Base-by-base conservation (phyloP, 1,284 basidiomycete genomes). In the Microstroma glucosiphilum region DNA sequence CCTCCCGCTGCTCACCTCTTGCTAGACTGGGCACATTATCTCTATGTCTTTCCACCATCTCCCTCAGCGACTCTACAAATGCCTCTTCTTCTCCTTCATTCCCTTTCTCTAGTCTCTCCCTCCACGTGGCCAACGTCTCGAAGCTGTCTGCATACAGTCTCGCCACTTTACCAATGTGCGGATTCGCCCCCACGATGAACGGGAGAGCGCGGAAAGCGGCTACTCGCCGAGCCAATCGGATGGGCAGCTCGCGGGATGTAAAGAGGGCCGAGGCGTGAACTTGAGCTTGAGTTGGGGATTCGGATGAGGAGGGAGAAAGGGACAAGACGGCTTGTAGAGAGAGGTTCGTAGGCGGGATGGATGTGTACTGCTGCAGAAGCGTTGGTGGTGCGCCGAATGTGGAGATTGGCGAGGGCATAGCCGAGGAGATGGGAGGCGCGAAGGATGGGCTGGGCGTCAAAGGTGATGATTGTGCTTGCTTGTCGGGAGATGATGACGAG, bases 21-120 rank as follows among this genome's bases (percentile, higher is more conserved):
- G 91, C 90, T 82, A 94, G 85, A 13, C 88, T 88, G 0, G 91
- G 91, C 54, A 93, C 89, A 75, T 93, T 91, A 79, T 92, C 88
- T 2, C 88, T 85, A 76, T 94, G 91, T 58, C 84, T 84, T 58
- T 86, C 84, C 8, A 93, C 90, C 23, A 93, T 81, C 41, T 84
- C 82, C 55, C 87, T 85, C 17, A 94, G 82, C 62, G 86, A 83
- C 54, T 84, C 82, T 0, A 87, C 85, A 69, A 92, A 91, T 6
- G 79, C 77, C 11, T 83, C 82, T 68, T 92, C 92, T 65, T 90
- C 87, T 86, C 83, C 49, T 90, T 62, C 80, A 55, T 83, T 85
- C 55, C 79, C 84, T 59, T 91, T 86, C 2, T 83, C 82, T 11
- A 65, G 63, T 25, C 51, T 19, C n/a, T 54, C 17, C 15, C 21